phyloP scores from a whole-genome alignment of 2,329 filamentous ascomycete genomes.

The Triangularia verruculosa region DNA sequence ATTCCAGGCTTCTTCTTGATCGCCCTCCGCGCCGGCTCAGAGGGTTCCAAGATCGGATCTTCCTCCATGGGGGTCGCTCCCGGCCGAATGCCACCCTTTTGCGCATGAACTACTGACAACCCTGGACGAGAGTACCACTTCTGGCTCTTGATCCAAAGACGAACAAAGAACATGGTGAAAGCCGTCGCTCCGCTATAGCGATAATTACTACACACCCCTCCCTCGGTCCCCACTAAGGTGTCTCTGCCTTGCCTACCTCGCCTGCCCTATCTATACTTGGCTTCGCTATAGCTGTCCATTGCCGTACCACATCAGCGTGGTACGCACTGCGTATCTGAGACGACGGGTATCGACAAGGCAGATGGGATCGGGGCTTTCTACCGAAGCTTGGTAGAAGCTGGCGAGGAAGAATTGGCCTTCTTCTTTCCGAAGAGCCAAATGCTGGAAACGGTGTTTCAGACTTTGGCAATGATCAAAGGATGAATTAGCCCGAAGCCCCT shows the following conservation, averaged over 20 bases:
- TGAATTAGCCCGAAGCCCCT: slow-evolving; percentile 30
- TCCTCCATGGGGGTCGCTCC: slow-evolving; percentile 27
- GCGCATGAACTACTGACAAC: slow-evolving; percentile 26
- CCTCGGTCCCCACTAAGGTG: background rate
- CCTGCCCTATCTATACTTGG: background rate
- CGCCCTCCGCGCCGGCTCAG: slow-evolving; percentile 28
- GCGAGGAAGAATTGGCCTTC: slow-evolving; percentile 26
- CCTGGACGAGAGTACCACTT: slow-evolving; percentile 24
- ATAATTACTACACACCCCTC: background rate
- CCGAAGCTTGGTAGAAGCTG: slow-evolving; percentile 14
- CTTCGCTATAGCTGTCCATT: background rate
- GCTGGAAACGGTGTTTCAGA: slow-evolving; percentile 32
- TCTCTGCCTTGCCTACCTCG: too few species aligned
- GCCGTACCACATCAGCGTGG: background rate
- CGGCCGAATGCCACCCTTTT: slow-evolving; percentile 30
- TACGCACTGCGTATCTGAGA: slow-evolving; percentile 21
- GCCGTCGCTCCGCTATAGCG: background rate
- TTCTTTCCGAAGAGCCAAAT: slow-evolving; percentile 29
- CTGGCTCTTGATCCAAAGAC: background rate
- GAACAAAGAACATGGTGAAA: background rate
- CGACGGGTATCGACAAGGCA: slow-evolving; percentile 16
- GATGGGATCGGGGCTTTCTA: slow-evolving; percentile 13
- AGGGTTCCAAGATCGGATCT: slow-evolving; percentile 30
- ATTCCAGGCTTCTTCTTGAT: slow-evolving; percentile 30
- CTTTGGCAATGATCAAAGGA: slow-evolving; percentile 33